phyloP scores from a whole-genome alignment of 2,329 filamentous ascomycete genomes.

The Neoarthrinium moseri region DNA sequence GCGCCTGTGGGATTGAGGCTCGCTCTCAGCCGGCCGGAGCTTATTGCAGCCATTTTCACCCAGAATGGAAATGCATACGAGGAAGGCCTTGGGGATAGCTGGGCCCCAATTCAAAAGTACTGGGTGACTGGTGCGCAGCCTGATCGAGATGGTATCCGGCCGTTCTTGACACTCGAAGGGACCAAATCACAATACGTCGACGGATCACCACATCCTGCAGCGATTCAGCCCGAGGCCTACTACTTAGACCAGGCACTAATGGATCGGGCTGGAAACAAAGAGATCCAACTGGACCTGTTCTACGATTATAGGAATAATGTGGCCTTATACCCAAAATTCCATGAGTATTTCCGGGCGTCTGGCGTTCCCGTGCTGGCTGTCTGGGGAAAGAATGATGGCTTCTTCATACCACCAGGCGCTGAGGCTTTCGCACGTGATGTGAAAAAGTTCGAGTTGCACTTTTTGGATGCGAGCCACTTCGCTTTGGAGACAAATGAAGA shows the following conservation, averaged over 20 bases:
- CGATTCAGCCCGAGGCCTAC: conserved; percentile 44
- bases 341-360: conserved; percentile 50
- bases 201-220: conserved; percentile 31
- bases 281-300: conserved; percentile 56
- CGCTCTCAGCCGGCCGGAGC: conserved; percentile 45
- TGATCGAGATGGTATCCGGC: conserved; percentile 34
- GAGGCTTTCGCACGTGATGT: conserved; percentile 53
- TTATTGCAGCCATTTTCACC: conserved; percentile 50
- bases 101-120: conserved; percentile 43
- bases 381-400: conserved; percentile 57
- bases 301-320: conserved; percentile 40
- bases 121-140: conserved; percentile 38
- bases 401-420: conserved; percentile 50
- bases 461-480: conserved; percentile 58
- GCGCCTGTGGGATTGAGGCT: conserved; percentile 54
- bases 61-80: conserved; percentile 63
- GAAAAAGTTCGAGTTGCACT: conserved; percentile 42
- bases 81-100: conserved; percentile 53
- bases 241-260: conserved; percentile 52
- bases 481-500: conserved; percentile 37
- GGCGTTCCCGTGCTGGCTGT: conserved; percentile 53
- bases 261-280: conserved; percentile 45
- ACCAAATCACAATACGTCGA: conserved; percentile 44
- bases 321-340: conserved; percentile 51
- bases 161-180: conserved; percentile 33